Base-by-base conservation (phyloP, 768 basidiomycete genomes). In the Amanita rubescens region DNA sequence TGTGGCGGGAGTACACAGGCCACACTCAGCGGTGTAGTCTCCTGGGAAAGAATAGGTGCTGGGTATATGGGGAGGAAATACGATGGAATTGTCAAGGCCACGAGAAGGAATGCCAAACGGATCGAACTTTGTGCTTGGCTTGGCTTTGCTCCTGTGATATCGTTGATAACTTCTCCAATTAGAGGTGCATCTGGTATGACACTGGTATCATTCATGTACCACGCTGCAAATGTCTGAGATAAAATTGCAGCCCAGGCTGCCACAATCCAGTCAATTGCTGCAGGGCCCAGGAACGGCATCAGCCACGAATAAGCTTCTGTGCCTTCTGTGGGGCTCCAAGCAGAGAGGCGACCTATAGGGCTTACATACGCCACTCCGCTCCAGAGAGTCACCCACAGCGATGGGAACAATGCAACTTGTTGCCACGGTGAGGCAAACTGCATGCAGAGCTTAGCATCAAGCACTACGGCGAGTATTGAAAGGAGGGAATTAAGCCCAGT, bases 241-340 rank as follows among this genome's bases (percentile, higher is more conserved):
- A 79, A 59, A 9, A 90, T 74, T 9, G 81, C 79, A 4, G 87
- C 86, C 84, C 85, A 92, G 7, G 80, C 82, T n/a, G 78, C 89
- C 6, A 78, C 74, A 24, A 85, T 64, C 85, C 87, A 92, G 63
- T 92, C 87, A 54, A 80, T 75, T 7, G 77, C 80, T 30, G 72
- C 66, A 30, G 82, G 74, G 4, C 90, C 90, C 20, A 78, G 57
- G 41, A 74, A 63, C 0, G 77, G 78, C 2, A 78, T 59, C n/a
- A 82, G 65, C 88, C 89, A 93, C 2, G 61, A 61, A 61, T 91
- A 92, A 0, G 76, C 67, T 7, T 75, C 73, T 32, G 75, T 63
- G 4, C 77, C 76, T 6, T 73, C 64, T 12, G 79, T 70, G 9
- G 87, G 82, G 30, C 76, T 83, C 89, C 89, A 92, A 14, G 82